Conservation (phyloP, 2,329 filamentous ascomycete genomes). For the Neonectria faginata region DNA sequence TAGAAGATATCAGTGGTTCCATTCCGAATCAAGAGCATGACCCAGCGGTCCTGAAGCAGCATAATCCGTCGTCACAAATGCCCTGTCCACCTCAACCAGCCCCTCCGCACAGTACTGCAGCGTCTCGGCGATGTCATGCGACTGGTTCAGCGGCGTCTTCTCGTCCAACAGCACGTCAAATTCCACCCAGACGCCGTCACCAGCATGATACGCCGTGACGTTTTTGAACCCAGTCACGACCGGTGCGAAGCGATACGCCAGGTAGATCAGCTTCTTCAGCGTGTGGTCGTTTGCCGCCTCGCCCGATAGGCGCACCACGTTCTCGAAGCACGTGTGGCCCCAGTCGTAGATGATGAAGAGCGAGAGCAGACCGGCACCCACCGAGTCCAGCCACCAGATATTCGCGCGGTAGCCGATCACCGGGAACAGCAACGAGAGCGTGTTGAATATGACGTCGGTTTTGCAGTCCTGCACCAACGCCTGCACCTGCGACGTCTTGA, state of each 20-base stretch:
- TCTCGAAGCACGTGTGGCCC: conserved; percentile 63
- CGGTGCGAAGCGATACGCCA: conserved; percentile 50
- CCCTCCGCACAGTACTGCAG: conserved; percentile 52
- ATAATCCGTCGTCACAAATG: conserved; percentile 52
- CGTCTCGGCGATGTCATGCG: conserved; percentile 51
- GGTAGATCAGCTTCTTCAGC: conserved; percentile 49
- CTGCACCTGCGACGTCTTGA: conserved; percentile 86
- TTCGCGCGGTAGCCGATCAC: conserved; percentile 70
- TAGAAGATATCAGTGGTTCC: conserved; percentile 36
- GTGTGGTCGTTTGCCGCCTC: conserved; percentile 48
- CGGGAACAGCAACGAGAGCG: conserved; percentile 87
- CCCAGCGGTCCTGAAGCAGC: conserved; percentile 48
- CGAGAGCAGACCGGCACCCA: conserved; percentile 71
- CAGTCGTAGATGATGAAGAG: conserved; percentile 78
- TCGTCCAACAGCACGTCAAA: conserved; percentile 49
- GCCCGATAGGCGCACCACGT: conserved; percentile 48
- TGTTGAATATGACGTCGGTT: conserved; percentile 88
- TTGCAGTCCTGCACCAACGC: conserved; percentile 64
- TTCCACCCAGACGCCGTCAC: conserved; percentile 51
- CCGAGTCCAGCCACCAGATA: conserved; percentile 75
- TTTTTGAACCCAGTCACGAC: conserved; percentile 50
- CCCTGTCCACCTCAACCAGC: conserved; percentile 47
- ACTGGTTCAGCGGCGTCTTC: conserved; percentile 47
- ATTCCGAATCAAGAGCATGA: conserved; percentile 46
- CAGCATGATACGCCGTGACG: conserved; percentile 50